Conservation (phyloP, 2,329 filamentous ascomycete genomes). For the Xylariales sp. region DNA sequence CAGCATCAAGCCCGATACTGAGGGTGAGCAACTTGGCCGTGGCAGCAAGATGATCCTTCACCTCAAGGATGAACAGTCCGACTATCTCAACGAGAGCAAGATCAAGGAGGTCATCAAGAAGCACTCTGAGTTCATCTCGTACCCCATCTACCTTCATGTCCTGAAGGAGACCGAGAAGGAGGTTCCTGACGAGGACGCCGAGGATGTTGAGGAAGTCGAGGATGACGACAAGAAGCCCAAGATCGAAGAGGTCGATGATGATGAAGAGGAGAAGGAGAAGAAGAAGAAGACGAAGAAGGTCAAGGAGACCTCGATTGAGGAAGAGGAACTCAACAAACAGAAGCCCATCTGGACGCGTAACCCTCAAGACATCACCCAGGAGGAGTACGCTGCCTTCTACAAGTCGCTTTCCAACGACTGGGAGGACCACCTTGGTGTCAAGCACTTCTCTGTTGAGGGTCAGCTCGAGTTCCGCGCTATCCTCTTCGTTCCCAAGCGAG, state of each 20-base stretch:
- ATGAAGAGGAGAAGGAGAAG: constrained; percentile 83
- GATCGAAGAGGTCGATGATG: constrained; percentile 86
- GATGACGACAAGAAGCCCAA: constrained; percentile 92
- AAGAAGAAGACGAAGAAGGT: constrained; percentile 98
- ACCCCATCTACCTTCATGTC: constrained; percentile 99
- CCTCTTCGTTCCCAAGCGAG: constrained; percentile 98
- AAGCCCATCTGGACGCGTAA: constrained; percentile 99
- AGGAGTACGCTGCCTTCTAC: constrained; percentile 99
- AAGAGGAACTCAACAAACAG: constrained; percentile 99
- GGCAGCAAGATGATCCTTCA: constrained; percentile 98
- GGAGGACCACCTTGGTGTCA: constrained; percentile 99
- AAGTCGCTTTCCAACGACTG: constrained; percentile 99
- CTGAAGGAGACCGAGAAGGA: constrained; percentile 99
- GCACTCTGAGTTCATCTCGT: constrained; percentile 99
- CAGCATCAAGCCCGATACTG: constrained; percentile 84
- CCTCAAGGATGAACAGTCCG: constrained; percentile 98
- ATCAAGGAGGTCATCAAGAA: constrained; percentile 99
- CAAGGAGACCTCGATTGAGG: constrained; percentile 97
- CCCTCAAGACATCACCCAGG: constrained; percentile 86
- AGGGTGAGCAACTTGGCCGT: constrained; percentile 85
- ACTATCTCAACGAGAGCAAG: constrained; percentile 98
- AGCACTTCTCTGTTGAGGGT: constrained; percentile 99
- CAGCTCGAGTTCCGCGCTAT: constrained; percentile 99
- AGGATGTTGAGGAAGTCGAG: constrained; percentile 65
- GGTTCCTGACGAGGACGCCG: constrained; percentile 92